Conservation (phyloP, 306 rosid genomes). For the Prinsepia uniflora region DNA sequence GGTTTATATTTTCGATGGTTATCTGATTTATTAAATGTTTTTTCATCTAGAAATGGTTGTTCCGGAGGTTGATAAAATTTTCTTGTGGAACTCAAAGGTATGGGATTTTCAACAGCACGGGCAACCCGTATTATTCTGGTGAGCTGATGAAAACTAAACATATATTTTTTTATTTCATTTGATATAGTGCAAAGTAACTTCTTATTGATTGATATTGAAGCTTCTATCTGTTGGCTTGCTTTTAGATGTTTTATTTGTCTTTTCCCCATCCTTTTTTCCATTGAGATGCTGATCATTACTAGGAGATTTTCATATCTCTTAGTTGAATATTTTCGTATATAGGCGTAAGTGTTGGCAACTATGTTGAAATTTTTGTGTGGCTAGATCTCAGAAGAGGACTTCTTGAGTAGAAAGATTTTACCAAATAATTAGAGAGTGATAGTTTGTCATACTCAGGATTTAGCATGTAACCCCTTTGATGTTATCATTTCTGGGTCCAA, state of each 20-base stretch:
- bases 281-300: neutral
- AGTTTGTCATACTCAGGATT: neutral
- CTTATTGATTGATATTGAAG: neutral
- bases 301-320: neutral
- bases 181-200: no score
- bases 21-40: constrained; percentile 19
- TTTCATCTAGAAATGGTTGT: constrained; percentile 73
- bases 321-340: neutral
- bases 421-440: neutral
- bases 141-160: constrained; percentile 2
- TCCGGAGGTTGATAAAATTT: constrained; percentile 84
- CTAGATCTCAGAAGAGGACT: neutral
- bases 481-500: neutral
- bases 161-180: no score
- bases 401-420: neutral
- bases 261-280: neutral
- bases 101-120: constrained; percentile 77
- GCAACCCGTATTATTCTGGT: constrained; percentile 82
- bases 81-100: constrained; percentile 81
- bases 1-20: constrained; percentile 8
- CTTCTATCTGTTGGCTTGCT: neutral
- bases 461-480: neutral
- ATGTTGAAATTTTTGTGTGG: neutral
- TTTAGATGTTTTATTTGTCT: constrained; percentile 1
- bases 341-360: neutral